These are phyloP conservation scores for Malus hybrid DNA, from an alignment of 331 rosid species.

Conservation along the genomic window DNA sequence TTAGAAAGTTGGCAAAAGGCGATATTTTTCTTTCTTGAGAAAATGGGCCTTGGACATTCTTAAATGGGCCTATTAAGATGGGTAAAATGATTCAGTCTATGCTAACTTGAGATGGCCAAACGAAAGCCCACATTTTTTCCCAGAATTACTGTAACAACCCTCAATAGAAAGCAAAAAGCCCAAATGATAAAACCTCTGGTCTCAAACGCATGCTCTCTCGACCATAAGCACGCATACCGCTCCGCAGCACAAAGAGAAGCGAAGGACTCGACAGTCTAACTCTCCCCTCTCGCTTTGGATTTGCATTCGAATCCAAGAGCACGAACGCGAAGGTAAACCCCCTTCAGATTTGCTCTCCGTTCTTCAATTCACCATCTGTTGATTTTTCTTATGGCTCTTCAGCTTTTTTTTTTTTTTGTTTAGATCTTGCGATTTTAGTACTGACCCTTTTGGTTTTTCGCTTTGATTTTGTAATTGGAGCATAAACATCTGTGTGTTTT, in stretches of 20 bases:
- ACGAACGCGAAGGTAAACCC: constrained; percentile 11
- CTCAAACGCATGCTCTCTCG: neutral
- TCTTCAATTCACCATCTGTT: neutral
- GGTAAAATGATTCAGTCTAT: too few relatives aligned
- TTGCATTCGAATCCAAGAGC: constrained; percentile 13
- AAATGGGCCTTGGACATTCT: too few relatives aligned
- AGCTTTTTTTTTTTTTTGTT: neutral
- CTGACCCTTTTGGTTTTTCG: neutral
- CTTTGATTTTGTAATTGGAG: neutral
- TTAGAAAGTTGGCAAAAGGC: too few relatives aligned
- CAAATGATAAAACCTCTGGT: neutral
- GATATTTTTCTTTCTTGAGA: too few relatives aligned
- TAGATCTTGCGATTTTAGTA: constrained; percentile 10
- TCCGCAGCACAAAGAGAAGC: constrained; percentile 23
- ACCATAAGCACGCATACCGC: neutral
- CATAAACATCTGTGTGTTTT: neutral
- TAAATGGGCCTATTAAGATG: too few relatives aligned
- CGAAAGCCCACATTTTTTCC: neutral
- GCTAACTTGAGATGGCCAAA: neutral
- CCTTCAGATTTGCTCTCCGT: neutral
- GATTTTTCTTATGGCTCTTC: neutral
- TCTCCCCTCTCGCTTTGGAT: neutral
- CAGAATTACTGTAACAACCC: too few relatives aligned
- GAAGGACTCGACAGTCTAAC: neutral
- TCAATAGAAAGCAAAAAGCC: neutral